Evolutionary conservation across 129 eudicot genomes (phyloP).

Genomic region (Flaveria ramosissima): DNA sequence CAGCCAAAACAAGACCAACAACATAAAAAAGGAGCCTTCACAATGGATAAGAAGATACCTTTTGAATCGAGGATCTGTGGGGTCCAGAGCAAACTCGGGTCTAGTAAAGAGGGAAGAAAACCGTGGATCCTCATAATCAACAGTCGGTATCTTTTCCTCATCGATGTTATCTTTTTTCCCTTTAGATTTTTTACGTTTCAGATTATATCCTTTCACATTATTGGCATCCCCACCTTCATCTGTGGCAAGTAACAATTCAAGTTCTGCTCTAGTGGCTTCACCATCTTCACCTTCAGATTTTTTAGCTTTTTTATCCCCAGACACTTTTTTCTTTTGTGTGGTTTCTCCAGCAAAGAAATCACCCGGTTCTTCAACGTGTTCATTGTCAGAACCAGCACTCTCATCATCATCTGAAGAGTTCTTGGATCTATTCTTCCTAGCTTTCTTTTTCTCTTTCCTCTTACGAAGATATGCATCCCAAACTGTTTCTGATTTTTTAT

Average conservation of each 20-base stretch:
- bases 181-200: conserved; percentile 67
- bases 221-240: conserved; percentile 55
- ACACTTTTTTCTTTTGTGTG: conserved; percentile 27
- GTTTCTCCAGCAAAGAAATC: conserved; percentile 72
- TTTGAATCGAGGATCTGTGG: conserved; percentile 91
- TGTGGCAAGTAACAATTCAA: conserved; percentile 82
- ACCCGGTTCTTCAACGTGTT: conserved; percentile 52
- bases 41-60: conserved; percentile 41
- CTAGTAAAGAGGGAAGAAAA: conserved; percentile 60
- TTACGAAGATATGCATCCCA: conserved; percentile 85
- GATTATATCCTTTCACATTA: conserved; percentile 74
- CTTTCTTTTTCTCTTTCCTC: conserved; percentile 77
- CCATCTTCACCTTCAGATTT: conserved; percentile 45
- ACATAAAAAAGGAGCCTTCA: background rate
- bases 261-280: conserved; percentile 89
- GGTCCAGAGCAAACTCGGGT: conserved; percentile 82
- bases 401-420: conserved; percentile 78
- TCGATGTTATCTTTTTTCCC: conserved; percentile 58
- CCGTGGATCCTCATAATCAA: conserved; percentile 70
- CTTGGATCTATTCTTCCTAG: conserved; percentile 55
- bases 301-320: conserved; percentile 24
- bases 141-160: conserved; percentile 69
- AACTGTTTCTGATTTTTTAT: conserved; percentile 73
- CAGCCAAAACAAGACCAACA: background rate
- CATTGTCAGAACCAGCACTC: conserved; percentile 53